Evolutionary conservation across 805 yeast genomes (phyloP), one percentile per base, ranked within the genome.

Genomic region (Maudiozyma saulgeensis): DNA sequence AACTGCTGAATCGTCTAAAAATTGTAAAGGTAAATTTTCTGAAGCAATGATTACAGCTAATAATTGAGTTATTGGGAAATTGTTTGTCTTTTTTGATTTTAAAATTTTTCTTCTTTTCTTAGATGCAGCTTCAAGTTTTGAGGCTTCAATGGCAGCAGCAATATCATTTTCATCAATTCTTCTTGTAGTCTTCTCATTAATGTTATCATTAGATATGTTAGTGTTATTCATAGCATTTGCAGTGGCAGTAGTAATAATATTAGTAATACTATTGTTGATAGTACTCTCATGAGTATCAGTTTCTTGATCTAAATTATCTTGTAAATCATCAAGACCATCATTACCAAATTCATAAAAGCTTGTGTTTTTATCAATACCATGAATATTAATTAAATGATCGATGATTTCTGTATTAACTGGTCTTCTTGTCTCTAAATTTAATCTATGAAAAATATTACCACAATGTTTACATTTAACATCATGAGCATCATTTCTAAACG

Each of bases 381-480:
- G 38, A 6, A 6, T 15, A 7, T 35, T n/a, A 13, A 16, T 16
- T n/a, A 35, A 35, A 13, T 35, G 38, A 35, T 35, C 18, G 15
- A 35, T 35, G n/a, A 35, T 35, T 35, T 35, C 38, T 7, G 15
- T 42, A 16, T 25, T 48, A 15, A 49, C 18, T 5, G 45, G 41
- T 40, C 32, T 42, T 13, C 19, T 16, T 9, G 42, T 39, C 25
- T 18, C 26, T 19, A 23, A 23, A 15, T 39, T 35, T 13, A 48
- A 37, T 34, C 41, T 47, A 8, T 40, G n/a, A 7, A 49, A 6
- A 8, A 56, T 42, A 15, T 25, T 41, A 4, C 51, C 51, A 46
- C 57, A 56, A 44, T 53, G 55, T 47, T 52, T 56, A 44, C 58
- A 56, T 46, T 48, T 53, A n/a, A 52, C 50, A 3, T 41, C 31